Evolutionary conservation across 495 filamentous ascomycete genomes (phyloP).

Genomic region (Aspergillus bertholletiae): DNA sequence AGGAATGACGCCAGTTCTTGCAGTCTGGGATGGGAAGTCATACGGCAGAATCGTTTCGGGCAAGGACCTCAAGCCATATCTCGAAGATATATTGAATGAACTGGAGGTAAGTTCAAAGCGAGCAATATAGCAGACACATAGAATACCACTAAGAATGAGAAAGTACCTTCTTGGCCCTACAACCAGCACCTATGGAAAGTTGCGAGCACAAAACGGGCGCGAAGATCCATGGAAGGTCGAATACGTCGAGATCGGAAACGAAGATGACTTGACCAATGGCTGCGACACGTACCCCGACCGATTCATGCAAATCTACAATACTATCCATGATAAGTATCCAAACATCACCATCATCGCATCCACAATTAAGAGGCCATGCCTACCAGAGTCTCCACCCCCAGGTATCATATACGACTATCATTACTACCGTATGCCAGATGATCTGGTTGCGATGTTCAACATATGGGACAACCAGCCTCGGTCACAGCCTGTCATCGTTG

Average conservation of each 20-base stretch:
- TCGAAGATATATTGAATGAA: constrained; percentile 61
- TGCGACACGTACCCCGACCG: constrained; percentile 42
- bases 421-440: constrained; percentile 47
- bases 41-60: constrained; percentile 44
- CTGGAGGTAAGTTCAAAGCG: constrained; percentile 52
- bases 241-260: constrained; percentile 55
- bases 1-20: constrained; percentile 52
- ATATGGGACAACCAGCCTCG: constrained; percentile 48
- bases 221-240: constrained; percentile 41
- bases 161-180: constrained; percentile 29
- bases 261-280: constrained; percentile 47
- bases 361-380: constrained; percentile 30
- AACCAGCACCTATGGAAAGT: constrained; percentile 32
- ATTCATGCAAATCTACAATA: constrained; percentile 40
- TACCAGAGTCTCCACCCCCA: constrained; percentile 25
- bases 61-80: constrained; percentile 30
- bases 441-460: constrained; percentile 52
- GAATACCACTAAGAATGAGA: background rate
- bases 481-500: constrained; percentile 41
- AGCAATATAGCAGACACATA: no score
- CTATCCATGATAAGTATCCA: constrained; percentile 43
- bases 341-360: constrained; percentile 41
- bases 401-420: constrained; percentile 45
- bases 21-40: constrained; percentile 60
- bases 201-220: constrained; percentile 43